Evolutionary conservation across 1,284 basidiomycete genomes (phyloP), one percentile per base, ranked within the genome.

Genomic region (Boletus smithii): DNA sequence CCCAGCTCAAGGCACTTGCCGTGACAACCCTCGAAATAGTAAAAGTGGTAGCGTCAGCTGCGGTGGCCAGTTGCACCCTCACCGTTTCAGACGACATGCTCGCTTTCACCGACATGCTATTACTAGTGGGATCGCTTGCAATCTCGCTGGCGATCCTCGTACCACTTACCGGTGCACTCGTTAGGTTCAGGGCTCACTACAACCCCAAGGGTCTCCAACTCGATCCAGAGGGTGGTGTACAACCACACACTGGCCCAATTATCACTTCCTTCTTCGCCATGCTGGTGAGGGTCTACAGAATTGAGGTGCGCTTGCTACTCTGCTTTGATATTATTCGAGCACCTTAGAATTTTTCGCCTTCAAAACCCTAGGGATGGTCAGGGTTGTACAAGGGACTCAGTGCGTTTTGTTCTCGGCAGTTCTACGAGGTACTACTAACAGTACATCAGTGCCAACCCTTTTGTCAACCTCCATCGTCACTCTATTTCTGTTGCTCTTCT

Each of bases 301-400:
- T 94, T 13, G 92, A 95, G 74, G 85, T 84, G 35, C 34, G 73
- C 51, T 8, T 24, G 13, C 22, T 14, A 13, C 14, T 11, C 22
- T 32, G 17, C 31, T 35, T 46, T 48, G 36, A n/a, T n/a, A n/a
- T n/a, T 32, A 1, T 29, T n/a, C 8, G 18, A 26, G 0, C 24
- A 18, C 30, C 30, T 32, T 29, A 23, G 22, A 38, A 36, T 27
- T 27, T 16, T 5, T 38, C 11, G 3, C 11, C 14, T 39, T 48
- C 16, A 93, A 47, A 41, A 26, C 13, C 2, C 16, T 45, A 88
- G 82, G 88, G 91, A 18, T 83, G 77, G 76, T 66, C 74, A 43
- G 91, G 91, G 16, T 66, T 94, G 33, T 93, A 88, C 75, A 95
- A 80, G 68, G 91, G 91, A 42, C 64, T 85, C 40, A 88, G 88